A percentile compares a stretch with the other conserved stretches of the same genome.
These are phyloP conservation scores for Ophiostoma populinum DNA, from an alignment of 2,329 filamentous ascomycete genomes.

Conservation along the genomic window DNA sequence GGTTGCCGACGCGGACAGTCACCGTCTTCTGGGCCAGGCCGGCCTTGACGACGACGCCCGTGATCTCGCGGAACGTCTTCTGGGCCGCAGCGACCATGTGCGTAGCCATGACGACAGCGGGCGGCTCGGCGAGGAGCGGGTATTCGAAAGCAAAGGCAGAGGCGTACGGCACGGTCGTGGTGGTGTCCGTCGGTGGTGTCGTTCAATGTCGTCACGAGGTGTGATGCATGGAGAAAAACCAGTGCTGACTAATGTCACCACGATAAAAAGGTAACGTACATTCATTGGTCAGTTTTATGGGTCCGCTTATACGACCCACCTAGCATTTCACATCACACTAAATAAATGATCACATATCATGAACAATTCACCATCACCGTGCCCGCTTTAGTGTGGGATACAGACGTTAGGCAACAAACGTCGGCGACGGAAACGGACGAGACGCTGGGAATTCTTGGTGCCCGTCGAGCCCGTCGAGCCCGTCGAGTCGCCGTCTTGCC, in stretches of 20 bases:
- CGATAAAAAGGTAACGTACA: too few species aligned
- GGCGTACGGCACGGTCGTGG: too few species aligned
- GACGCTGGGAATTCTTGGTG: conserved; percentile 8
- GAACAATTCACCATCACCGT: too few species aligned
- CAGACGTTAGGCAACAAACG: conserved; percentile 11
- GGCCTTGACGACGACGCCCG: conserved; percentile 59
- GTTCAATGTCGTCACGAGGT: too few species aligned
- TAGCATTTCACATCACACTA: too few species aligned
- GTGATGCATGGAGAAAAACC: not conserved
- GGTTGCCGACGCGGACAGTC: conserved; percentile 55
- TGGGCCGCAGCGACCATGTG: conserved; percentile 20
- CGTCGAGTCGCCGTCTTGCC: too few species aligned
- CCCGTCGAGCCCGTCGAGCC: too few species aligned
- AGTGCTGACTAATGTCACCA: not conserved
- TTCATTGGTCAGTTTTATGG: too few species aligned
- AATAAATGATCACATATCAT: too few species aligned
- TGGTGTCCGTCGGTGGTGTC: not conserved
- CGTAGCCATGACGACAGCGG: conserved; percentile 23
- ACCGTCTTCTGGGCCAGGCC: conserved; percentile 66
- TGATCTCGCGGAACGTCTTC: conserved; percentile 31
- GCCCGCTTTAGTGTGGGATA: too few species aligned
- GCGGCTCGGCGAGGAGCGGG: not conserved
- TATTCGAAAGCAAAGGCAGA: not conserved
- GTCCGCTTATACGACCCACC: too few species aligned
- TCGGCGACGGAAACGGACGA: conserved; percentile 11